Evolutionary conservation across 441 rosid genomes (phyloP).

Genomic region (Gossypium gossypioides): DNA sequence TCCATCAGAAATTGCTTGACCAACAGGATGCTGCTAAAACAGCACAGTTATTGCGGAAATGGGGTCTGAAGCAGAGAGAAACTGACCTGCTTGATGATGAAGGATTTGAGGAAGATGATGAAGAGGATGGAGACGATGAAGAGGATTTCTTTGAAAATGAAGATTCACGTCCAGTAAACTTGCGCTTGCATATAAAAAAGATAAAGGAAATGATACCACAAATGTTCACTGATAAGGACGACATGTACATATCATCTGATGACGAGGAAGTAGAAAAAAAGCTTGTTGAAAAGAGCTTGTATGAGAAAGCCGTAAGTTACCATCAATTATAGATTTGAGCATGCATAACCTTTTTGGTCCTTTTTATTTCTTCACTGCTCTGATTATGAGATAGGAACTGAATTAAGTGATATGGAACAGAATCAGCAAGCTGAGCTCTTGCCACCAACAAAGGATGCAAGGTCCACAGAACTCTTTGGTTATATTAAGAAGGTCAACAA

Average conservation of each 20-base stretch:
- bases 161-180: slow-evolving; percentile 38
- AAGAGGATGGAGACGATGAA: slow-evolving; percentile 17
- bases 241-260: slow-evolving; percentile 67
- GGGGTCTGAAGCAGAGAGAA: slow-evolving; percentile 40
- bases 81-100: slow-evolving; percentile 34
- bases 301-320: slow-evolving; percentile 55
- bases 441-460: slow-evolving; percentile 51
- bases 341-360: neutral
- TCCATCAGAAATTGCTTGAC: slow-evolving; percentile 91
- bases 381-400: slow-evolving; percentile 2
- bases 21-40: slow-evolving; percentile 83
- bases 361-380: neutral
- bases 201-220: slow-evolving; percentile 80
- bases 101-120: slow-evolving; percentile 34
- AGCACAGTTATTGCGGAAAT: slow-evolving; percentile 62
- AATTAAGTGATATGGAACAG: slow-evolving; percentile 32
- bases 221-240: slow-evolving; percentile 79
- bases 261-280: slow-evolving; percentile 71
- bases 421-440: slow-evolving; percentile 34
- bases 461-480: slow-evolving; percentile 52
- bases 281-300: slow-evolving; percentile 34
- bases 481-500: slow-evolving; percentile 62
- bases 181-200: slow-evolving; percentile 55
- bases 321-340: slow-evolving; percentile 1
- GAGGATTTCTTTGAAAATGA: slow-evolving; percentile 27